Evolutionary conservation across 2,329 filamentous ascomycete genomes (phyloP), one percentile per base, ranked within the genome.

Genomic region (Alternaria panax): DNA sequence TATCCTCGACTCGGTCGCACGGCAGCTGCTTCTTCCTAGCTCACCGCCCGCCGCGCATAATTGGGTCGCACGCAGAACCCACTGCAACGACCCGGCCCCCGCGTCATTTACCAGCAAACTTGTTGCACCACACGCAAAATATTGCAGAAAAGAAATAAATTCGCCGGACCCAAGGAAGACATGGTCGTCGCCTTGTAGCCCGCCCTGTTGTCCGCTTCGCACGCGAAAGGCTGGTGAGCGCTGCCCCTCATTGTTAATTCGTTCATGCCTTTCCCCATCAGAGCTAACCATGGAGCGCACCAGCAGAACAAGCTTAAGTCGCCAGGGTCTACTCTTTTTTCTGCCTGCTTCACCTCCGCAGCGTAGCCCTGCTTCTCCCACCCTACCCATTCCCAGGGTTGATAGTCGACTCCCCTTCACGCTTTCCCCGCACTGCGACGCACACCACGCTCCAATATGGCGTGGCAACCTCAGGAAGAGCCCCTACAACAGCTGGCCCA

Each of bases 381-480:
- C 34, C 40, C 28, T 46, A 22, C 54, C 53, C 59, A 51, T 40
- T 50, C 30, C 34, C 25, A 42, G 38, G 36, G 34, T 41, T 59
- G 46, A 42, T 58, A 56, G 51, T 57, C 42, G 60, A 61, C 32
- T 30, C 57, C 50, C 53, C 42, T 56, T 54, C 50, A 53, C 60
- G 36, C 51, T 50, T 27, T 25, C 58, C 61, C 59, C 61, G 58
- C 62, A 64, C 63, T 55, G 54, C 62, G 60, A 54, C 60, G 43
- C 54, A 65, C 32, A 34, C 57, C 57, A 30, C 63, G 22, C 59
- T 59, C 57, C 62, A 67, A 52, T 60, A 97, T 97, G 93, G 87
- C 90, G 80, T 99, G 95, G 95, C 92, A 96, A 83, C 95, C 95
- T 64, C 85, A 91, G 74, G 87, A 90, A 73, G 92, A 93, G 84